A percentile compares a stretch with the other conserved stretches of the same genome.
Evolutionary conservation across 1,284 basidiomycete species (phyloP).

Genomic region (Vanrija sp.): DNA sequence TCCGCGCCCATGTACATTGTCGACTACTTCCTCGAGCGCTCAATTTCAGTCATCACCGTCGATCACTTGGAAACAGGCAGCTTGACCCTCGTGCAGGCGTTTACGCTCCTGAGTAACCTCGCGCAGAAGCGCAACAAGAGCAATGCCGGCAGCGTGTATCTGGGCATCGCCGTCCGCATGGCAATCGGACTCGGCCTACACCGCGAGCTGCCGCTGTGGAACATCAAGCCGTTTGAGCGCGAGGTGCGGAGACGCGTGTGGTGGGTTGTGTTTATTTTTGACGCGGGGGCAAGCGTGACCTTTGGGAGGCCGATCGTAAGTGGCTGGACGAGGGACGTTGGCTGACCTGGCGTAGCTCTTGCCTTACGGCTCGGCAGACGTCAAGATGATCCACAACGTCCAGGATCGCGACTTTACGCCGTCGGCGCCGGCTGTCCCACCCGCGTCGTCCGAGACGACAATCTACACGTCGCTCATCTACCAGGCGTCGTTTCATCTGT

Average conservation of each 20-base stretch:
- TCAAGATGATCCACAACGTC: constrained; percentile 17
- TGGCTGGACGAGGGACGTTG: constrained; percentile 46
- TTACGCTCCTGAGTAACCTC: constrained; percentile 26
- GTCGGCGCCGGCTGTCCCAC: constrained; percentile 5
- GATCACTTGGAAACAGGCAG: constrained; percentile 24
- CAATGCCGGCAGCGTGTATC: constrained; percentile 23
- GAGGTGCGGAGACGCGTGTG: constrained; percentile 30
- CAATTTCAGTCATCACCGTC: constrained; percentile 10
- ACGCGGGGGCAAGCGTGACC: constrained; percentile 25
- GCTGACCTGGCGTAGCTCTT: constrained; percentile 12
- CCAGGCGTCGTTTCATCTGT: constrained; percentile 15
- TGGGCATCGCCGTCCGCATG: constrained; percentile 32
- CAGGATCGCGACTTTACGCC: constrained; percentile 20
- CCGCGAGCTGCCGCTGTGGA: constrained; percentile 24
- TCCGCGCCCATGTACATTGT: constrained; percentile 18
- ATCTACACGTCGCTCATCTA: constrained; percentile 22
- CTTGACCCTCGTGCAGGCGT: constrained; percentile 27
- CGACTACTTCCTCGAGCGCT: constrained; percentile 22
- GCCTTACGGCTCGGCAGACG: constrained; percentile 19
- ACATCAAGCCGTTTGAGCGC: constrained; percentile 27
- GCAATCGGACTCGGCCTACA: constrained; percentile 32
- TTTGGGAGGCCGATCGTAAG: constrained; percentile 30
- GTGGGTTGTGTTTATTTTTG: constrained; percentile 30
- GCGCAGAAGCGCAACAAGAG: constrained; percentile 30
- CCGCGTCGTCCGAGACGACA: constrained; percentile 9